Evolutionary conservation across 768 basidiomycete species (phyloP), one percentile per base, ranked within the genome.

Genomic region (Russula sp.): DNA sequence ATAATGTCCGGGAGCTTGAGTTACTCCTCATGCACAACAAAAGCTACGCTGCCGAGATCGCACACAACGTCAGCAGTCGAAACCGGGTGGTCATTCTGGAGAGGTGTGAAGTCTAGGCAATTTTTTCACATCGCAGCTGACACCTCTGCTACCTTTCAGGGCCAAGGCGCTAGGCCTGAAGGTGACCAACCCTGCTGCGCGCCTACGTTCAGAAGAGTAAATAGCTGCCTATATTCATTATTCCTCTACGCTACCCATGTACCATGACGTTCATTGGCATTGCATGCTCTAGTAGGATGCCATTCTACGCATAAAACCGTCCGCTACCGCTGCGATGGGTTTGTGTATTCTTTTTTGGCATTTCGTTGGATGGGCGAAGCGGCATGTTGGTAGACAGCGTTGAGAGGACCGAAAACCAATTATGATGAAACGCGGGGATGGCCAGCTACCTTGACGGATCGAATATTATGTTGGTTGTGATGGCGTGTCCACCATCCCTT

Each of bases 21-120:
- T 85, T 98, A 71, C 88, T 98, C 67, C 83, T 98, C 58, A 95
- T 98, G 94, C 95, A 98, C 85, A 95, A 93, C 86, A 92, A 92
- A 82, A 88, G 80, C 72, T 98, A 89, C 75, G 88, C 94, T 55
- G 97, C 94, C 59, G 93, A 96, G 76, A 94, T 99, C 71, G 97
- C 97, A 58, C 95, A 97, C 83, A 88, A 86, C 70, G 94, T 99
- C 69, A 92, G 89, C 80, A 91, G 90, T 82, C 89, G 92, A 76
- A 98, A 98, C 84, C 91, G 97, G 71, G 87, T 87, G 60, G 79
- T 83, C 62, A 94, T 99, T 71, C 79, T 98, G 57, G 93, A 95
- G 78, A 84, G 94, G 89, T 91, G 67, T 63, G 30, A 16, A 30
- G 20, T 34, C 48, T 13, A 13, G 61, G 57, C 18, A 28, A 36